Conservation (phyloP, 371 early-diverging fungal species). For the Mortierella polycephala region DNA sequence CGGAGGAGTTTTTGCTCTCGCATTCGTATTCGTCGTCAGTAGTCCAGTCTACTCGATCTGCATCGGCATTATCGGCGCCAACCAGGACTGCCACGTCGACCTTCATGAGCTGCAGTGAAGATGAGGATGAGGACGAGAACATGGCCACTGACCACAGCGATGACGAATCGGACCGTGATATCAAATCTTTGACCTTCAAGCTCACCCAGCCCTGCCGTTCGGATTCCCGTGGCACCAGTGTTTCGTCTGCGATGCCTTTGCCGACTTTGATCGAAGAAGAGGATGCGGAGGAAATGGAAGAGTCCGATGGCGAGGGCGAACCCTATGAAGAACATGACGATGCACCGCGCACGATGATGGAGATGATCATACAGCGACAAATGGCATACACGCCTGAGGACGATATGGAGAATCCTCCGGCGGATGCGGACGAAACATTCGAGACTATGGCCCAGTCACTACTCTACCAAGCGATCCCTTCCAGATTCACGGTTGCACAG, state of each 20-base stretch:
- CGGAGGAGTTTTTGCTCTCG: conserved; percentile 36
- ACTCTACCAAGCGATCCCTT: conserved; percentile 60
- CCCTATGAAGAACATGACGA: conserved; percentile 15
- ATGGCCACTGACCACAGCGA: conserved; percentile 7
- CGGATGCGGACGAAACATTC: conserved; percentile 55
- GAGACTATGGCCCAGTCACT: conserved; percentile 58
- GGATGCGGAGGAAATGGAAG: conserved; percentile 11
- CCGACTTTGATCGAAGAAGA: conserved; percentile 24
- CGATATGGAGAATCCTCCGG: conserved; percentile 26
- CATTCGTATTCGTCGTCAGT: conserved; percentile 26
- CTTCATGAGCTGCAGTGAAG: conserved; percentile 17
- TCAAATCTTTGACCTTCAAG: conserved; percentile 1
- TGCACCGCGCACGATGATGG: conserved; percentile 48
- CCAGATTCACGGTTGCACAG: conserved; percentile 62
- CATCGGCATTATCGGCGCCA: not conserved
- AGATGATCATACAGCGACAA: conserved; percentile 34
- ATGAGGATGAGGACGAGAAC: conserved; percentile 14
- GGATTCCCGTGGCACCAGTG: conserved; percentile 4
- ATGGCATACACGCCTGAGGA: conserved; percentile 30
- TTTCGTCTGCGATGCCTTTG: conserved; percentile 5
- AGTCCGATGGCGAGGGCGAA: conserved; percentile 5
- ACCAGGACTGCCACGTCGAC: not conserved
- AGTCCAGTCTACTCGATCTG: not conserved
- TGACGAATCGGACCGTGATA: not conserved
- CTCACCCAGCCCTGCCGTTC: not conserved